Evolutionary conservation across 331 rosid genomes (phyloP), one percentile per base, ranked within the genome.

Genomic region (Rosa hybrid): DNA sequence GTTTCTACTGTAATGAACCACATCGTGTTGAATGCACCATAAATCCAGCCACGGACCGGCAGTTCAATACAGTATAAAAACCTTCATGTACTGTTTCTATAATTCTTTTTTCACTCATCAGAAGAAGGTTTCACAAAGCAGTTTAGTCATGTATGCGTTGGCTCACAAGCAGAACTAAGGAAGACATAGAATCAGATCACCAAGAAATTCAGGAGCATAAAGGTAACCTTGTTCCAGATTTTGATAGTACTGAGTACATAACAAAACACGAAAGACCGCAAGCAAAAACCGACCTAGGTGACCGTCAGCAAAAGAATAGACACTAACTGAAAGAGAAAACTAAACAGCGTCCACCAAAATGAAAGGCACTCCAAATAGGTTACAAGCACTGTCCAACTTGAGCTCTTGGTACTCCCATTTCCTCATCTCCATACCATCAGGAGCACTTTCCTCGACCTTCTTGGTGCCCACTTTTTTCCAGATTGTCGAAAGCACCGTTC

Each of bases 391-490:
- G 38, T 72, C 69, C 68, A 38, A 76, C 64, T 23, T 10, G 48
- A 12, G 45, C 57, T 21, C 17, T 80, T 72, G 92, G 83, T 72
- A 78, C 82, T 89, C 92, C 96, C 96, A 94, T 80, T 90, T 92
- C 89, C 82, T 94, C 92, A 94, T 71, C 86, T 94, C 97, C 96
- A 94, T 94, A 65, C 98, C 98, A 78, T 94, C 96, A 14, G 97
- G 97, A 54, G 99, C 92, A 72, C 97, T 96, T 84, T 97, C 98
- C 81, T 96, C 97, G 1, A 93, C 97, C 87, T 90, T 91, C 92
- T 93, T 96, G 54, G 82, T 45, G 38, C 99, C 98, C 60, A 96
- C 98, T 86, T 96, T 98, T 64, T 91, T 96, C 99, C 99, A 96
- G 82, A 93, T 93, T 38, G 99, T 96, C 0, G 99, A 96, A 34